Evolutionary conservation across 345 rosid species (phyloP), one percentile per base, ranked within the genome.

Genomic region (Chamaenerion angustifolium): DNA sequence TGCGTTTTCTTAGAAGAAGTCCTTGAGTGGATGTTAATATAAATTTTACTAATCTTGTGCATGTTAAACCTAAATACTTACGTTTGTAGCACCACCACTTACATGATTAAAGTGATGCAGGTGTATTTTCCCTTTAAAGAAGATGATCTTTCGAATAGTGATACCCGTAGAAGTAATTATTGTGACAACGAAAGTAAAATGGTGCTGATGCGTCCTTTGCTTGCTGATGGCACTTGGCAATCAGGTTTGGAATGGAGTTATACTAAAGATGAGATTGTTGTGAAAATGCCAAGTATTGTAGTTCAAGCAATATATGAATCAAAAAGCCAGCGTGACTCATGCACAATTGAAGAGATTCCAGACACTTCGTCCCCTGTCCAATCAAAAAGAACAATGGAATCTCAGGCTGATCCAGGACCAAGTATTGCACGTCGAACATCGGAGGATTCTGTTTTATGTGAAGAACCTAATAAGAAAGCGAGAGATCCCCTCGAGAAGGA

Each of bases 201-300:
- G 42, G 59, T 55, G 58, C 53, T 35, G 40, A 64, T 44, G 62
- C 43, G 71, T 7, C 51, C 54, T 27, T 49, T 15, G 35, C 62
- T 76, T 49, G 21, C 56, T 50, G 67, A 74, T 56, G 56, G 68
- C 17, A 50, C 51, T 40, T 59, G 60, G 11, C 68, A 51, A 41
- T 58, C 67, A 42, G 43, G 21, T 17, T 62, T 49, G 45, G 40
- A 49, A 42, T 11, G n/a, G 16, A 44, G 57, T 15, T 55, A 49
- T 35, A 16, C 35, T 10, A 43, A 43, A 16, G 35, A 54, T 10
- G 18, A 59, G 43, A 56, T 46, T 11, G 3, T 13, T 13, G 18
- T 16, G 51, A 42, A 10, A 45, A 11, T 53, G 40, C 35, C 16
- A 10, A 47, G 19, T 45, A 48, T 23, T 15, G 42, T 27, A 46